Percentiles rank a stretch among this genome's conserved stretches.
Evolutionary conservation across 352 stramenopile genomes (phyloP).

Genomic region (Pythium plurisporium): DNA sequence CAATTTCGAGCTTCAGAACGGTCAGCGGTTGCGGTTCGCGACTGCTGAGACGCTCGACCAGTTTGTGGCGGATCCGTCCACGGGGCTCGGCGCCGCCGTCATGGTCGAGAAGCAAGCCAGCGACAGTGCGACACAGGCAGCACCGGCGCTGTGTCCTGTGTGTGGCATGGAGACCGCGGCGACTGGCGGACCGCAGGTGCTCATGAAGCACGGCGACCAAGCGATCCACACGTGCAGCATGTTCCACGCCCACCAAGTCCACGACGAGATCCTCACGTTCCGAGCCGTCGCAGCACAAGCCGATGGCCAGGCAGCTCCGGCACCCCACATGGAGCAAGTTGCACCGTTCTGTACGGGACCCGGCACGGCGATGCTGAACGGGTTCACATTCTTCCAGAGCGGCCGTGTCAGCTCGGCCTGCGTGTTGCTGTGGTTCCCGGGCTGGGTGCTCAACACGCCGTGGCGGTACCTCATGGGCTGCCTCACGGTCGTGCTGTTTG

Average conservation of each 20-base stretch:
- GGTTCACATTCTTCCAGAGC: constrained; percentile 41
- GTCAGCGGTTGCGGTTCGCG: constrained; percentile 59
- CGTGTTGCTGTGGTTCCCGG: constrained; percentile 69
- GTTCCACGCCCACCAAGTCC: constrained; percentile 60
- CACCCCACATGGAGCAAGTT: neutral
- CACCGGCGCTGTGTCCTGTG: constrained; percentile 44
- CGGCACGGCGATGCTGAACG: constrained; percentile 74
- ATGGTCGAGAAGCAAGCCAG: constrained; percentile 18
- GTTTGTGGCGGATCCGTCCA: constrained; percentile 51
- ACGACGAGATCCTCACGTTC: constrained; percentile 45
- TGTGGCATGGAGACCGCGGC: constrained; percentile 66
- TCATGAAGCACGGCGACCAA: constrained; percentile 55
- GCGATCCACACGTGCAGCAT: constrained; percentile 66
- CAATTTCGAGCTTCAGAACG: constrained; percentile 64
- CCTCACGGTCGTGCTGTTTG: constrained; percentile 44
- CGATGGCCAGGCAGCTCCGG: neutral
- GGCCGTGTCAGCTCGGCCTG: constrained; percentile 35
- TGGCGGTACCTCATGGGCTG: constrained; percentile 50
- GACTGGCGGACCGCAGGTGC: constrained; percentile 39
- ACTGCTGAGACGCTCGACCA: constrained; percentile 41
- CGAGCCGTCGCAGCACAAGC: constrained; percentile 5
- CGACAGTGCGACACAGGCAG: neutral
- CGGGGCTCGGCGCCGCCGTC: constrained; percentile 36
- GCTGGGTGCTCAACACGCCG: constrained; percentile 58
- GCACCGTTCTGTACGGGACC: constrained; percentile 47